A percentile compares a stretch with the other conserved stretches of the same genome.
These are phyloP conservation scores for Panaeolus cyanescens DNA, from an alignment of 768 basidiomycete genomes.

Conservation along the genomic window DNA sequence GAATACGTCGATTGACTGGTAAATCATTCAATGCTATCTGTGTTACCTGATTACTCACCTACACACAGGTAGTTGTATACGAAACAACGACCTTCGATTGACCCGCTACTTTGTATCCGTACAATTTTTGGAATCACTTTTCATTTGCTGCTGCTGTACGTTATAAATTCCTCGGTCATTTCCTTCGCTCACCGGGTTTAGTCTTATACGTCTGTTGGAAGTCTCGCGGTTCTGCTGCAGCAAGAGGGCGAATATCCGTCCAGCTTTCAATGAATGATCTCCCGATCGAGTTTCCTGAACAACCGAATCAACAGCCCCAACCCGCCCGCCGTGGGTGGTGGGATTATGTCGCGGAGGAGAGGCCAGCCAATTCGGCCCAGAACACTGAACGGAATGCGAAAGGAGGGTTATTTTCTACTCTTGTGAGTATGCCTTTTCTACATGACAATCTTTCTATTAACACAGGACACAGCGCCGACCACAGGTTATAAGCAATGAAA, in stretches of 20 bases:
- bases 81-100: conserved; percentile 33
- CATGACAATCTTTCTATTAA: neutral
- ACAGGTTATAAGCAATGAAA: neutral
- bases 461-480: neutral
- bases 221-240: conserved; percentile 48
- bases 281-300: conserved; percentile 28
- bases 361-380: conserved; percentile 4
- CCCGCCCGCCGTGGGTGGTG: conserved; percentile 49
- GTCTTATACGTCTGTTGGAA: conserved; percentile 60
- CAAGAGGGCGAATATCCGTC: conserved; percentile 58
- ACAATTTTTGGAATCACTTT: conserved; percentile 55
- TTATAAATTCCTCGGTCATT: conserved; percentile 9
- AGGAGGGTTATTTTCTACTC: neutral
- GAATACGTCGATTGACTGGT: conserved; percentile 52
- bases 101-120: conserved; percentile 46
- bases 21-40: conserved; percentile 1
- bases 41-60: conserved; percentile 1
- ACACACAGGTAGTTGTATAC: conserved; percentile 49
- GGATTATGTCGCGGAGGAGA: conserved; percentile 47
- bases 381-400: neutral
- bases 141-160: conserved; percentile 64
- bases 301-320: conserved; percentile 20
- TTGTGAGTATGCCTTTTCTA: neutral
- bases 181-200: conserved; percentile 17
- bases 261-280: conserved; percentile 46